Conservation (phyloP, 495 filamentous ascomycete genomes). For the Aspergillus incahuasiensis region DNA sequence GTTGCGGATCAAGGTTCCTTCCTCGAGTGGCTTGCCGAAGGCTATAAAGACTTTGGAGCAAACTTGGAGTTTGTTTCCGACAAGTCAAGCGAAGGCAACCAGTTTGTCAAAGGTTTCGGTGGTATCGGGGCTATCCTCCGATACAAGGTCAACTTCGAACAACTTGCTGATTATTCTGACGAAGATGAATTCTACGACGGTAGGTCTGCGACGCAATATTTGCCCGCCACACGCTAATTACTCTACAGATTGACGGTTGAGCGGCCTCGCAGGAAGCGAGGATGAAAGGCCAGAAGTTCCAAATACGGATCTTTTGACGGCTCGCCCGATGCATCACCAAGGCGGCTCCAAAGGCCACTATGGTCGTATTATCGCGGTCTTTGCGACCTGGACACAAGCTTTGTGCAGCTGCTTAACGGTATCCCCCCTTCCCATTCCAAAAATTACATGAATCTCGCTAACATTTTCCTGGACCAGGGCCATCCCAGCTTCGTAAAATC, state of each 20-base stretch:
- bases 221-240: slow-evolving; percentile 17
- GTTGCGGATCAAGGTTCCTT: slow-evolving; percentile 77
- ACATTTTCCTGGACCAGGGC: slow-evolving; percentile 25
- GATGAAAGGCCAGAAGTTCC: slow-evolving; percentile 71
- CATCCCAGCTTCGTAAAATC: slow-evolving; percentile 45
- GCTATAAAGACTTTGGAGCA: slow-evolving; percentile 95
- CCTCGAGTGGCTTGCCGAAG: slow-evolving; percentile 97
- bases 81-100: slow-evolving; percentile 93
- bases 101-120: slow-evolving; percentile 99
- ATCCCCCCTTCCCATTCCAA: slow-evolving; percentile 9
- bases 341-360: slow-evolving; percentile 33
- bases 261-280: slow-evolving; percentile 87
- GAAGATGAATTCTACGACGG: slow-evolving; percentile 99
- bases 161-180: slow-evolving; percentile 88
- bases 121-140: slow-evolving; percentile 94
- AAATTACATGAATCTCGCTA: not conserved
- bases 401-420: slow-evolving; percentile 40
- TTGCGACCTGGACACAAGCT: slow-evolving; percentile 30
- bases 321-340: slow-evolving; percentile 45
- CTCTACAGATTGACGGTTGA: slow-evolving; percentile 78
- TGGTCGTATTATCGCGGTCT: slow-evolving; percentile 27
- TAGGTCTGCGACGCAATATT: slow-evolving; percentile 26
- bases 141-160: slow-evolving; percentile 99
- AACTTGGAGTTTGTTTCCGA: slow-evolving; percentile 98
- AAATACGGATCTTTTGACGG: slow-evolving; percentile 58